These are phyloP conservation scores for Alternaria postmessia DNA, from an alignment of 2,329 filamentous ascomycete genomes.

Conservation along the genomic window DNA sequence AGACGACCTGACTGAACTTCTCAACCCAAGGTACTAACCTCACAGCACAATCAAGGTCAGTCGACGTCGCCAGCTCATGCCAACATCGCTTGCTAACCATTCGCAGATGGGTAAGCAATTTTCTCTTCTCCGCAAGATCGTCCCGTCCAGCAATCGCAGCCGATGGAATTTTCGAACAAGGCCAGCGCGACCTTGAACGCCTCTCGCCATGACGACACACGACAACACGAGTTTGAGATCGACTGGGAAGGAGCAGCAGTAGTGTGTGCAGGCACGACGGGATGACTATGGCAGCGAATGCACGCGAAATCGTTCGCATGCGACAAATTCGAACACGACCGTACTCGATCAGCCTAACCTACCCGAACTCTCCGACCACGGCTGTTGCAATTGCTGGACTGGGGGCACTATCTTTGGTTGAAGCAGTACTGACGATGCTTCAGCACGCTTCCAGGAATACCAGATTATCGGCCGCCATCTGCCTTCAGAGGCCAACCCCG, in stretches of 20 bases:
- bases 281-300: constrained; percentile 2
- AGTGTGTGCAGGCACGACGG: neutral
- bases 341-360: neutral
- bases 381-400: constrained; percentile 43
- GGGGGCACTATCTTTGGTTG: constrained; percentile 1
- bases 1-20: constrained; percentile 36
- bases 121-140: constrained; percentile 28
- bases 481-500: constrained; percentile 96
- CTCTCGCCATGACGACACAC: constrained; percentile 11
- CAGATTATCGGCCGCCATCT: constrained; percentile 99
- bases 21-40: constrained; percentile 51
- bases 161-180: constrained; percentile 31
- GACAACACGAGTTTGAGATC: neutral
- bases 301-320: constrained; percentile 5
- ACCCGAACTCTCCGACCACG: neutral
- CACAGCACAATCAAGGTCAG: constrained; percentile 65
- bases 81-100: constrained; percentile 40
- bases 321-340: neutral
- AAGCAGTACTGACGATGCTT: constrained; percentile 43
- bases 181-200: constrained; percentile 21
- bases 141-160: constrained; percentile 47
- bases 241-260: neutral
- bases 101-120: constrained; percentile 69
- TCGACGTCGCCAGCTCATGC: constrained; percentile 15
- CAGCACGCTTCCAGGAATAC: constrained; percentile 99